Conservation (phyloP, 352 stramenopile genomes). For the Phytophthora lateralis region DNA sequence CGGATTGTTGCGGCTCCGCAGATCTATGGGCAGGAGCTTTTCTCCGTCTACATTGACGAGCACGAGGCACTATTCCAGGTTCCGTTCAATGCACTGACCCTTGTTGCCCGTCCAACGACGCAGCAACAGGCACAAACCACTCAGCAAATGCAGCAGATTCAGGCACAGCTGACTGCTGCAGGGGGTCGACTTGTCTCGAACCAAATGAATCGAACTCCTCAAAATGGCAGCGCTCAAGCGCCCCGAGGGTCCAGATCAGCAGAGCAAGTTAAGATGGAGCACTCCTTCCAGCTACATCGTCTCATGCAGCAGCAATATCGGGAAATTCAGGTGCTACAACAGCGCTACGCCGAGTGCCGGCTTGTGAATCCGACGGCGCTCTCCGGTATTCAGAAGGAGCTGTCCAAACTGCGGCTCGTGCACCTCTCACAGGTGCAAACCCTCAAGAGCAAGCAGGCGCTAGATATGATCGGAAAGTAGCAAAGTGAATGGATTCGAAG, state of each 20-base stretch:
- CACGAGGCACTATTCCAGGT: constrained; percentile 84
- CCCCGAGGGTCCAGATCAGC: constrained; percentile 31
- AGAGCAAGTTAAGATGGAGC: constrained; percentile 85
- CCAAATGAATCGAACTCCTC: constrained; percentile 23
- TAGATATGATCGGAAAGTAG: constrained; percentile 75
- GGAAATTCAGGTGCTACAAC: constrained; percentile 86
- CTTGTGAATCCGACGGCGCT: constrained; percentile 75
- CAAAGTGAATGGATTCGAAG: constrained; percentile 5
- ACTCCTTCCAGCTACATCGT: constrained; percentile 86
- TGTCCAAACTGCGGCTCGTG: constrained; percentile 84
- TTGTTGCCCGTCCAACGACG: constrained; percentile 47
- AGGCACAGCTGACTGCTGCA: constrained; percentile 38
- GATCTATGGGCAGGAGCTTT: constrained; percentile 81
- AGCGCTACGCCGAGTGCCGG: constrained; percentile 82
- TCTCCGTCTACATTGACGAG: constrained; percentile 85
- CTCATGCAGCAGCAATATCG: constrained; percentile 90
- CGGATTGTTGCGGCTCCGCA: constrained; percentile 76
- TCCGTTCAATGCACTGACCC: constrained; percentile 75
- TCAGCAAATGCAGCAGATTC: constrained; percentile 39
- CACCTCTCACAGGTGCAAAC: constrained; percentile 87
- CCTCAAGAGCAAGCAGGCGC: constrained; percentile 85
- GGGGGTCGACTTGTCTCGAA: constrained; percentile 31
- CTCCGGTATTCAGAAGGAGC: constrained; percentile 80
- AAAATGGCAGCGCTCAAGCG: constrained; percentile 26
- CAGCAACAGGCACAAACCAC: constrained; percentile 46